Base-by-base conservation (phyloP, 2,329 filamentous ascomycete species). In the Cryphonectria parasitica region DNA sequence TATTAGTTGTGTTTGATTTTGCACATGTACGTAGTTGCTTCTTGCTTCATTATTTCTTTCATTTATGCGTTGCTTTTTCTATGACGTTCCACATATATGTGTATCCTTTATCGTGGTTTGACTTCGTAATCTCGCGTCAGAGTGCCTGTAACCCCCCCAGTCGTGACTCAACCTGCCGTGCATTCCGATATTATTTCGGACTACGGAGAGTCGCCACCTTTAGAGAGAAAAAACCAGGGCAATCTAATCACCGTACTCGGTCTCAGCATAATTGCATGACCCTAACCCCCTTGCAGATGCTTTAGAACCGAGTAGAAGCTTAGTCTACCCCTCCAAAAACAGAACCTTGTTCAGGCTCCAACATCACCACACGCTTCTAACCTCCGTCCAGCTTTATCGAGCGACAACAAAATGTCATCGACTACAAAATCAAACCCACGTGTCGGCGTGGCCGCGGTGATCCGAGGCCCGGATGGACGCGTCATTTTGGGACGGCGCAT, bases 371-470 rank as follows among this genome's bases (percentile, higher is more conserved):
- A 22, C 2, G 11, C 13, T 31, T 17, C 31, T 22, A 36, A n/a
- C n/a, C n/a, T n/a, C n/a, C n/a, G n/a, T n/a, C n/a, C n/a, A n/a
- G n/a, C n/a, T n/a, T n/a, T n/a, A n/a, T n/a, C n/a, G n/a, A n/a
- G n/a, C n/a, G 19, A 31, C 22, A 39, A 34, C 15, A 67, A 28
- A 28, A 79, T 78, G 77, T 68, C 75, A 77, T 69, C 75, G 25
- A 60, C 73, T 8, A 36, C 64, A 1, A 56, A 71, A 31, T 75
- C 74, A 7, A 74, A 78, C 31, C 82, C 82, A 0, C 82, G 84
- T 13, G 83, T 87, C 19, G 87, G 87, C 60, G 81, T 88, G 6
- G 82, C 84, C 0, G 83, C 81, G 43, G 75, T 89, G 36, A 78
- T 89, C 66, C 77, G 77, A 69, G 80, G 84, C 70, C 73, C 73